These are phyloP conservation scores for Hamamelis virginiana DNA, from an alignment of 164 flowering plant genomes.

Conservation along the genomic window DNA sequence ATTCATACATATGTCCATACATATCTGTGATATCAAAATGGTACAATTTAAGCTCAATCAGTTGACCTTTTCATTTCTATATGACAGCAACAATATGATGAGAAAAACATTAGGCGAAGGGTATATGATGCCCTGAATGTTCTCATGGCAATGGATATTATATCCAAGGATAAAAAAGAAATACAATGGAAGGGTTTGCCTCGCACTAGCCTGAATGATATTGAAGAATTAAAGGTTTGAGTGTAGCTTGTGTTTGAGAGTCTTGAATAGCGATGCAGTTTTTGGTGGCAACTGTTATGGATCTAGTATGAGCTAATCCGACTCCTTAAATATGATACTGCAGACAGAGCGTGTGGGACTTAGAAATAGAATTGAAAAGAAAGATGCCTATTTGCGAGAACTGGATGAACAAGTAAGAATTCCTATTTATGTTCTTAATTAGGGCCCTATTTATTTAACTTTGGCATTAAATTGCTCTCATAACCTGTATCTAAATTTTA, in stretches of 20 bases:
- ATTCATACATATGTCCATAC: too few species aligned
- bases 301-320: constrained; percentile 14
- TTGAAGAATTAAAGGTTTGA: constrained; percentile 73
- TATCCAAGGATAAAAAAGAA: constrained; percentile 79
- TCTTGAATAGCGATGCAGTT: neutral
- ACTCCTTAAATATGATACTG: constrained; percentile 12
- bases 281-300: neutral
- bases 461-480: constrained; percentile 6
- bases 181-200: constrained; percentile 89
- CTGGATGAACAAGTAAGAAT: constrained; percentile 84
- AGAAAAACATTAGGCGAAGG: constrained; percentile 81
- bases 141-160: constrained; percentile 91
- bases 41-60: neutral
- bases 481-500: neutral
- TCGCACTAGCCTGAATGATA: constrained; percentile 55
- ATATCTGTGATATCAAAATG: neutral
- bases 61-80: neutral
- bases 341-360: constrained; percentile 73
- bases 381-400: constrained; percentile 87
- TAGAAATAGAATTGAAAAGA: constrained; percentile 76
- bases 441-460: neutral
- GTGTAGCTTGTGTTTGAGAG: neutral
- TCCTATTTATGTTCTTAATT: constrained; percentile 9
- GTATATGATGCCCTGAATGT: constrained; percentile 92
- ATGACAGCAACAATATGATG: constrained; percentile 67